A percentile compares a stretch with the other conserved stretches of the same genome.
Conservation (phyloP, 2,329 filamentous ascomycete genomes). For the Hypoxylon sp. region DNA sequence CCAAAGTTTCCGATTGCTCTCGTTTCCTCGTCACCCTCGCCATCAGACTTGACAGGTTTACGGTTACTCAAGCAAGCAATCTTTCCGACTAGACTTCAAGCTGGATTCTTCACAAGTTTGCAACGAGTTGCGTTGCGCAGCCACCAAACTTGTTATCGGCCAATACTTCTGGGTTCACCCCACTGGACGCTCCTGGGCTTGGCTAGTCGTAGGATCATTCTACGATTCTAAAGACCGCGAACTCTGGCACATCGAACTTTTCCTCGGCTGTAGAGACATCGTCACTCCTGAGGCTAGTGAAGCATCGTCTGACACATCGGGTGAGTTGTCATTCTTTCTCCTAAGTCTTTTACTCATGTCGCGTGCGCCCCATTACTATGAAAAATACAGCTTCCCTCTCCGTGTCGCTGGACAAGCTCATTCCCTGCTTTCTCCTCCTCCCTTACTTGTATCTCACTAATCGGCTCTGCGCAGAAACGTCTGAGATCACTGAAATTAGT, state of each 20-base stretch:
- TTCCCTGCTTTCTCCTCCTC: not conserved
- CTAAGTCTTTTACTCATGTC: not conserved
- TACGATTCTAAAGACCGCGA: constrained; percentile 57
- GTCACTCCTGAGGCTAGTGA: constrained; percentile 16
- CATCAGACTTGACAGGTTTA: not conserved
- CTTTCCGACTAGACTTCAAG: constrained; percentile 34
- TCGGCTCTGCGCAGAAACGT: not conserved
- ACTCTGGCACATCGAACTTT: constrained; percentile 62
- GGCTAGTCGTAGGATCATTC: constrained; percentile 61
- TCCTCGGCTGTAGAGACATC: constrained; percentile 48
- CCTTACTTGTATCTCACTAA: constrained; percentile 1
- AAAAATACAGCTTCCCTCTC: not conserved
- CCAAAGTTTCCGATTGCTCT: not conserved
- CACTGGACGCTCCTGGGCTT: constrained; percentile 56
- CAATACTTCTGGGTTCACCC: constrained; percentile 55
- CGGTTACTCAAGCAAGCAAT: not conserved
- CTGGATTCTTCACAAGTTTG: constrained; percentile 43
- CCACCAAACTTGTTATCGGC: constrained; percentile 59
- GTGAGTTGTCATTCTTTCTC: constrained; percentile 17
- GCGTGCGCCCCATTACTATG: not conserved
- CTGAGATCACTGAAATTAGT: constrained; percentile 1
- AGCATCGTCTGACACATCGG: constrained; percentile 5
- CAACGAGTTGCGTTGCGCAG: constrained; percentile 57
- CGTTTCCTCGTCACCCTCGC: constrained; percentile 3
- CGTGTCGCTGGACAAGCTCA: not conserved